Evolutionary conservation across 2,329 filamentous ascomycete genomes (phyloP).

Genomic region (Dactylellina cionopaga): DNA sequence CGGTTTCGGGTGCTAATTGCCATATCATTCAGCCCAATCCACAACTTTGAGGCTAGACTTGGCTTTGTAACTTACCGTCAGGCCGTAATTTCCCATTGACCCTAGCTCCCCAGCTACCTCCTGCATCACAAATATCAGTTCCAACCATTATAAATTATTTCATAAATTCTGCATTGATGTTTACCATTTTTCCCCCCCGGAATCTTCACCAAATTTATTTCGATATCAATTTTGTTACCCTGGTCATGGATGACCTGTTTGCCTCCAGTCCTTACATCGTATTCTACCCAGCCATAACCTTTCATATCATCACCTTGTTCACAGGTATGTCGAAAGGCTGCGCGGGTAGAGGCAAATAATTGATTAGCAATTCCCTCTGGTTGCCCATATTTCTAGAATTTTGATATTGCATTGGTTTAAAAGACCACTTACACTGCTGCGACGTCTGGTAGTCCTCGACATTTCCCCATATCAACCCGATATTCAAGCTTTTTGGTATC

Average conservation of each 20-base stretch:
- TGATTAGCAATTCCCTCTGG: background rate
- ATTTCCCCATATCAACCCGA: conserved; percentile 87
- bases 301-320: conserved; percentile 94
- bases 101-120: conserved; percentile 87
- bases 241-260: conserved; percentile 90
- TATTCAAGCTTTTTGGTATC: conserved; percentile 80
- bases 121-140: conserved; percentile 12
- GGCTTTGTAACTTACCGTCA: conserved; percentile 63
- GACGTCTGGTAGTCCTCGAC: conserved; percentile 80
- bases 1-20: conserved; percentile 65
- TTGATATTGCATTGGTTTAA: no score
- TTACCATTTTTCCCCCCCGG: conserved; percentile 80
- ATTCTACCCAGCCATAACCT: conserved; percentile 98
- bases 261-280: conserved; percentile 87
- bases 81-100: conserved; percentile 82
- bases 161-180: background rate
- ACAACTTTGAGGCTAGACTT: background rate
- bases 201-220: conserved; percentile 92
- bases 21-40: background rate
- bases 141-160: background rate
- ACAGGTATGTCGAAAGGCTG: conserved; percentile 91
- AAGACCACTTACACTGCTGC: conserved; percentile 79
- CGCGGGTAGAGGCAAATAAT: conserved; percentile 2
- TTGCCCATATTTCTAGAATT: no score
- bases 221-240: conserved; percentile 87